phyloP scores from a whole-genome alignment of 176 grass and related monocot genomes.

The Rhipidocladum racemiflorum region DNA sequence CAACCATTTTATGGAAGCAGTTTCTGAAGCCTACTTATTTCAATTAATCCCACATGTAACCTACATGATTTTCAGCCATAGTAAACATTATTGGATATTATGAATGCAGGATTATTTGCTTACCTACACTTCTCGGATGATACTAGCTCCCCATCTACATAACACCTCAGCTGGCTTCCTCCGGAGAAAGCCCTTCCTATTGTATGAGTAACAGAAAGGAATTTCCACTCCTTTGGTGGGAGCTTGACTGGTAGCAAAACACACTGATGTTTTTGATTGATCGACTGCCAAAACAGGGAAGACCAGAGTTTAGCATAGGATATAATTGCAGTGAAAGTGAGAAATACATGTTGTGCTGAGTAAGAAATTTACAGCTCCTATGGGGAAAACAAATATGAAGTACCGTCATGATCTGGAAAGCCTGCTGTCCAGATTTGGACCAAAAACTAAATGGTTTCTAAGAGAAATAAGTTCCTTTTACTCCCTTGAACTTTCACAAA shows the following conservation, averaged over 20 bases:
- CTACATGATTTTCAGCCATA: not conserved
- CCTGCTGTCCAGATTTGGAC: not conserved
- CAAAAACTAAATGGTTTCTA: not conserved
- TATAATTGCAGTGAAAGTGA: constrained; percentile 25
- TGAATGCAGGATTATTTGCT: constrained; percentile 1
- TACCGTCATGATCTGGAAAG: not conserved
- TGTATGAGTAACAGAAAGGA: constrained; percentile 90
- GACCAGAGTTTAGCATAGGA: constrained; percentile 29
- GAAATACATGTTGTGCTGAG: not conserved
- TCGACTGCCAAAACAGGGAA: constrained; percentile 54
- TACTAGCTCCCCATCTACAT: constrained; percentile 78
- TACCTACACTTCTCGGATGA: constrained; percentile 91
- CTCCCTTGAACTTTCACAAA: not conserved
- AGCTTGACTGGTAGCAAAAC: constrained; percentile 72
- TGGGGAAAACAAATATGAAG: constrained; percentile 3
- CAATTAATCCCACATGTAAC: not conserved
- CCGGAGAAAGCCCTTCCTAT: constrained; percentile 91
- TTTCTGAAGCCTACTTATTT: not conserved
- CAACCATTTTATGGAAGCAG: not conserved
- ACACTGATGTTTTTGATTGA: constrained; percentile 87
- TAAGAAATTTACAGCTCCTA: constrained; percentile 12
- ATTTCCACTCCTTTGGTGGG: constrained; percentile 84
- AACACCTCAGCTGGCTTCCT: constrained; percentile 83
- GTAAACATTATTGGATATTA: constrained; percentile 5
- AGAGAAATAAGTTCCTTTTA: not conserved